phyloP scores from a whole-genome alignment of 2,329 filamentous ascomycete genomes.

The Arthrocladium fulminans region DNA sequence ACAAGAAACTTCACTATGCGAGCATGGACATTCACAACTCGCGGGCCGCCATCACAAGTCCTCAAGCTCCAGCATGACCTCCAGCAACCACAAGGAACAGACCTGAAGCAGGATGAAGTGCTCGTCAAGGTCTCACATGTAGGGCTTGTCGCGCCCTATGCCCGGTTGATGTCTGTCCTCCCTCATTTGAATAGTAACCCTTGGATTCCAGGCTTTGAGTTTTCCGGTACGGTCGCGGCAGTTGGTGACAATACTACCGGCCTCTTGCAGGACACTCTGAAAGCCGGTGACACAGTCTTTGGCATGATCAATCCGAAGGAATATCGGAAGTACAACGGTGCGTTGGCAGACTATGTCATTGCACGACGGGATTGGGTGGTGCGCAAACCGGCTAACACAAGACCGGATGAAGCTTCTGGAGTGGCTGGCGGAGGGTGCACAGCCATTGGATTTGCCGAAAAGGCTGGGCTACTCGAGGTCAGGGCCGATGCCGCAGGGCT shows the following conservation, averaged over 20 bases:
- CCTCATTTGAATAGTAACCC: conserved; percentile 12
- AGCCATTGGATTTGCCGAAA: conserved; percentile 7
- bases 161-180: conserved; percentile 2
- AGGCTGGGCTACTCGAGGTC: not conserved
- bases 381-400: conserved; percentile 1
- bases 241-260: not conserved
- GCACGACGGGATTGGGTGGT: conserved; percentile 3
- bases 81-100: conserved; percentile 7
- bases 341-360: conserved; percentile 11
- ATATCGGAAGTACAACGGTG: conserved; percentile 8
- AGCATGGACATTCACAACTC: conserved; percentile 11
- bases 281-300: conserved; percentile 11
- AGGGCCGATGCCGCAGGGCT: not conserved
- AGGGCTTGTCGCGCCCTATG: conserved; percentile 5
- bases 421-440: conserved; percentile 8
- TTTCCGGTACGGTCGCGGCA: conserved; percentile 10
- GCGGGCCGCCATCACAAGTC: conserved; percentile 9
- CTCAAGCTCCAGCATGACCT: conserved; percentile 10
- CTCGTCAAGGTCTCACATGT: conserved; percentile 14
- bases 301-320: conserved; percentile 10
- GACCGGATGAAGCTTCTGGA: conserved; percentile 7
- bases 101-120: conserved; percentile 9
- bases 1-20: conserved; percentile 9
- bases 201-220: conserved; percentile 12
- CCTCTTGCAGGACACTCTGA: not conserved